Evolutionary conservation across 1,139 yeast genomes (phyloP).

Genomic region (Taiozyma onychis): DNA sequence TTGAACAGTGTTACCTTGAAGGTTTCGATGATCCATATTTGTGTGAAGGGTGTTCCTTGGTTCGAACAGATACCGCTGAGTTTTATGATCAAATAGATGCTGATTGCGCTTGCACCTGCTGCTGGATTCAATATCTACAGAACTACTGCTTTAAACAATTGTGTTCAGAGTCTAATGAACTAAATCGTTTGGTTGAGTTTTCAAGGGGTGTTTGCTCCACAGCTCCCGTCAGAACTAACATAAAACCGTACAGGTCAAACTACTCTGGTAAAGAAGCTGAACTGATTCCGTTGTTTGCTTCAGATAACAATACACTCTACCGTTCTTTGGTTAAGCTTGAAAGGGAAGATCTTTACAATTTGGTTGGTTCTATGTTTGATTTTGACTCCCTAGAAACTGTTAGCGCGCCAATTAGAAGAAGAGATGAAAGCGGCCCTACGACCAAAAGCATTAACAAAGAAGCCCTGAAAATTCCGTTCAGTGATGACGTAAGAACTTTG

Average conservation of each 20-base stretch:
- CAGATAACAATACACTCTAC: slow-evolving; percentile 14
- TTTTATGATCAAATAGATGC: slow-evolving; percentile 9
- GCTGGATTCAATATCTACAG: slow-evolving; percentile 20
- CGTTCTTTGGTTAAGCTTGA: slow-evolving; percentile 17
- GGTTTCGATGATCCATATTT: slow-evolving; percentile 19
- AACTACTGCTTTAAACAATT: slow-evolving; percentile 22
- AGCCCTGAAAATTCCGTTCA: not conserved
- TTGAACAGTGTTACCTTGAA: slow-evolving; percentile 16
- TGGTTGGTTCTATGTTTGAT: slow-evolving; percentile 12
- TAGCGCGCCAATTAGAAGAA: not conserved
- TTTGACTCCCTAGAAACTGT: slow-evolving; percentile 3
- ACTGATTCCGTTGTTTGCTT: slow-evolving; percentile 11
- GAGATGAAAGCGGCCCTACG: not conserved
- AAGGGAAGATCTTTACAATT: slow-evolving; percentile 11
- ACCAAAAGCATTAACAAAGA: slow-evolving; percentile 1
- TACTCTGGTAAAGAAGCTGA: not conserved
- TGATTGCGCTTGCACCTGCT: slow-evolving; percentile 22
- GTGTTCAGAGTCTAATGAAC: slow-evolving; percentile 15
- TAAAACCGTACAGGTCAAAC: slow-evolving; percentile 14
- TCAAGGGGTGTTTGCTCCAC: slow-evolving; percentile 10
- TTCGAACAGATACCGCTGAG: slow-evolving; percentile 3
- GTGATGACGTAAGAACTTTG: slow-evolving; percentile 4
- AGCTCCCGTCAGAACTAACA: slow-evolving; percentile 10
- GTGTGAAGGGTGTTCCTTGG: slow-evolving; percentile 23
- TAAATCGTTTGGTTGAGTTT: slow-evolving; percentile 8